These are phyloP conservation scores for Penicillium paneum DNA, from an alignment of 2,329 filamentous ascomycete genomes.

Conservation along the genomic window DNA sequence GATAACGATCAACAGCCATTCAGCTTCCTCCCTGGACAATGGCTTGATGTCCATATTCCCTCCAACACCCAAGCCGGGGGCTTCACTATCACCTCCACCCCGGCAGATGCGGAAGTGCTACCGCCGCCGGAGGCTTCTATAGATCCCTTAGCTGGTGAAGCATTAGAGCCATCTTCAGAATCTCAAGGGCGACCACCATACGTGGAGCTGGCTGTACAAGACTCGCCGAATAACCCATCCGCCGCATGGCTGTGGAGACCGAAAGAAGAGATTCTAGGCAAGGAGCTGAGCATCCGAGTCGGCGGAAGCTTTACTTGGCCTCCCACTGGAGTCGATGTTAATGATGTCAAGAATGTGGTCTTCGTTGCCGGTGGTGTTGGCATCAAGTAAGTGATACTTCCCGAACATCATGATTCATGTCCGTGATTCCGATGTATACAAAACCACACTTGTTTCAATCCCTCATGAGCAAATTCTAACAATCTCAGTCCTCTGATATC, in stretches of 20 bases:
- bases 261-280: constrained; percentile 54
- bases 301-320: constrained; percentile 82
- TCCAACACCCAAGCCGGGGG: constrained; percentile 68
- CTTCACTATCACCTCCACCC: constrained; percentile 82
- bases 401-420: neutral
- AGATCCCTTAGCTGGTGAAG: constrained; percentile 19
- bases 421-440: neutral
- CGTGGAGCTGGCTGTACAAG: constrained; percentile 76
- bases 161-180: constrained; percentile 20
- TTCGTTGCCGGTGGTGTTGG: constrained; percentile 80
- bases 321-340: constrained; percentile 45
- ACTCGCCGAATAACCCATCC: constrained; percentile 66
- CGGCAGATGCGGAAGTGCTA: constrained; percentile 51
- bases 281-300: constrained; percentile 63
- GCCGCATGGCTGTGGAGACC: constrained; percentile 73
- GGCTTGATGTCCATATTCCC: constrained; percentile 80
- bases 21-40: constrained; percentile 78
- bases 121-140: constrained; percentile 22
- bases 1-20: constrained; percentile 29
- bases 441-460: neutral
- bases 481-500: constrained; percentile 64
- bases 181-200: constrained; percentile 45
- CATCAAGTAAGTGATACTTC: constrained; percentile 59
- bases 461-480: neutral
- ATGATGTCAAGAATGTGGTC: constrained; percentile 57